Conservation (phyloP, 129 eudicot genomes). For the Helianthus annuus region HanXRQr2.0-SUNRISE NC_035436.2:171839939-171840438, state of each 20-base stretch:
- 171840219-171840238: slow-evolving; percentile 13
- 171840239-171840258: slow-evolving; percentile 19
- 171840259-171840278: slow-evolving; percentile 10
- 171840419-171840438: not conserved
- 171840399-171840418: not conserved
- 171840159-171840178: slow-evolving; percentile 4
- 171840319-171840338: slow-evolving; percentile 15
- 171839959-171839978: slow-evolving; percentile 80
- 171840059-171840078: slow-evolving; percentile 67
- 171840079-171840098: slow-evolving; percentile 74
- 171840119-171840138: slow-evolving; percentile 59
- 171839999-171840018: slow-evolving; percentile 55
- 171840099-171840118: slow-evolving; percentile 47
- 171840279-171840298: slow-evolving; percentile 17
- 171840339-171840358: not conserved
- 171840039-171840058: slow-evolving; percentile 55
- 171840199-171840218: slow-evolving; percentile 27
- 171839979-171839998: slow-evolving; percentile 80
- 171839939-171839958: slow-evolving; percentile 61
- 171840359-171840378: not conserved
- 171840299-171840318: slow-evolving; percentile 12
- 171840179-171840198: slow-evolving; percentile 9
- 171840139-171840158: slow-evolving; percentile 49
- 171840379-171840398: not conserved
- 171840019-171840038: slow-evolving; percentile 39